These are phyloP conservation scores for Cladosporium sp. DNA, from an alignment of 2,329 filamentous ascomycete species.

Conservation along the genomic window DNA sequence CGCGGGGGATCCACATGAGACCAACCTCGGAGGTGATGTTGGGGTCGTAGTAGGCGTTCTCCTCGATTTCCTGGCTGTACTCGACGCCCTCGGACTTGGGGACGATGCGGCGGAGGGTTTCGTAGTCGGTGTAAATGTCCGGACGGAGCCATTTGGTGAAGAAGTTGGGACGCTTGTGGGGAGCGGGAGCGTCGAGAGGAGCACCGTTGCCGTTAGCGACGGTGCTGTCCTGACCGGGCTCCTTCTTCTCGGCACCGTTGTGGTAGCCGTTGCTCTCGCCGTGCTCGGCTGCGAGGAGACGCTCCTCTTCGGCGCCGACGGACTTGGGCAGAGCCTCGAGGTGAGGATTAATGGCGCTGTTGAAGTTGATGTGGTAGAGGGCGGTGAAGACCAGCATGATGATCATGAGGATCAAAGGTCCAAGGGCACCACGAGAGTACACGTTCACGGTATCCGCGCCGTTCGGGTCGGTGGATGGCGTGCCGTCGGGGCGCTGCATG, in stretches of 20 bases:
- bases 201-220: conserved; percentile 19
- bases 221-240: conserved; percentile 18
- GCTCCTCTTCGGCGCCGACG: conserved; percentile 34
- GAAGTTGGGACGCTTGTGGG: conserved; percentile 52
- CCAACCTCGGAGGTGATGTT: conserved; percentile 59
- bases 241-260: conserved; percentile 20
- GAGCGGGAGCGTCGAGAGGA: conserved; percentile 27
- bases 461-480: not conserved
- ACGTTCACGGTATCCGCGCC: not conserved
- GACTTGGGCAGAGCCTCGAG: conserved; percentile 66
- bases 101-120: conserved; percentile 63
- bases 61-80: conserved; percentile 59
- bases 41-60: conserved; percentile 70
- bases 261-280: conserved; percentile 23
- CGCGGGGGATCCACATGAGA: conserved; percentile 79
- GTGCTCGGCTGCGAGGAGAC: conserved; percentile 31
- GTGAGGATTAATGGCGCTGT: conserved; percentile 68
- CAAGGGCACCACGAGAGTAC: conserved; percentile 39
- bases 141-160: conserved; percentile 69
- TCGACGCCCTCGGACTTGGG: conserved; percentile 54
- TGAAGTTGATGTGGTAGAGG: conserved; percentile 70
- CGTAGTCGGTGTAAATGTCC: conserved; percentile 70
- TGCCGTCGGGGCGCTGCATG: conserved; percentile 2
- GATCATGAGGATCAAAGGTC: conserved; percentile 71
- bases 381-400: conserved; percentile 69